A percentile compares a stretch with the other conserved stretches of the same genome.
Evolutionary conservation across 306 rosid genomes (phyloP).

Genomic region (Oxytropis ochrocephala): DNA sequence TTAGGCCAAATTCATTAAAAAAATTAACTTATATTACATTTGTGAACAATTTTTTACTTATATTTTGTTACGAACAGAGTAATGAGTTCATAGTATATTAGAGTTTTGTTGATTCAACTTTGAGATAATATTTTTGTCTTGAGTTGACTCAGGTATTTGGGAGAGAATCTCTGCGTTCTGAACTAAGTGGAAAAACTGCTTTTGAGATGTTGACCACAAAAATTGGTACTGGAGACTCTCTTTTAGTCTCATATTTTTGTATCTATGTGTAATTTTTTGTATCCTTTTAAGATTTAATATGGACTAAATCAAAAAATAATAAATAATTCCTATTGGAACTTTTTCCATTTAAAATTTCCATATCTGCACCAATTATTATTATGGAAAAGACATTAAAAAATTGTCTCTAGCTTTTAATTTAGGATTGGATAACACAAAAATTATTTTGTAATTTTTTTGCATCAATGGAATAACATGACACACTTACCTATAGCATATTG

Average conservation of each 20-base stretch:
- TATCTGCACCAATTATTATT: background rate
- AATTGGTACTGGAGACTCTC: background rate
- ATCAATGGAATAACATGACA: background rate
- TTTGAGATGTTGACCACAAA: constrained; percentile 36
- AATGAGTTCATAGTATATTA: no score
- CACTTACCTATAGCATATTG: background rate
- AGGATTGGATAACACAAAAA: background rate
- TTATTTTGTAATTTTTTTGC: background rate
- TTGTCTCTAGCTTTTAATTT: background rate
- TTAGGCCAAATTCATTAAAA: no score
- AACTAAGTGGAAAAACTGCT: constrained; percentile 25
- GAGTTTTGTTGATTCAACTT: no score
- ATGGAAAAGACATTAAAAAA: background rate
- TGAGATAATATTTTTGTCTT: background rate
- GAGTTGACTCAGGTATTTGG: constrained; percentile 46
- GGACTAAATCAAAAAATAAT: background rate
- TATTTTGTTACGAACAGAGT: no score
- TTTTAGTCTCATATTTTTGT: background rate
- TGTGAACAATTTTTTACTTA: no score
- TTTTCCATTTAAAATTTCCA: background rate
- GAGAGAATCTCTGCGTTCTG: constrained; percentile 52
- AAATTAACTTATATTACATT: no score
- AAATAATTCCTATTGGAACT: background rate
- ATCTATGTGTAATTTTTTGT: background rate
- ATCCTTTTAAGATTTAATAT: background rate